Base-by-base conservation (phyloP, 768 basidiomycete species). In the Lactifluus echinatus region DNA sequence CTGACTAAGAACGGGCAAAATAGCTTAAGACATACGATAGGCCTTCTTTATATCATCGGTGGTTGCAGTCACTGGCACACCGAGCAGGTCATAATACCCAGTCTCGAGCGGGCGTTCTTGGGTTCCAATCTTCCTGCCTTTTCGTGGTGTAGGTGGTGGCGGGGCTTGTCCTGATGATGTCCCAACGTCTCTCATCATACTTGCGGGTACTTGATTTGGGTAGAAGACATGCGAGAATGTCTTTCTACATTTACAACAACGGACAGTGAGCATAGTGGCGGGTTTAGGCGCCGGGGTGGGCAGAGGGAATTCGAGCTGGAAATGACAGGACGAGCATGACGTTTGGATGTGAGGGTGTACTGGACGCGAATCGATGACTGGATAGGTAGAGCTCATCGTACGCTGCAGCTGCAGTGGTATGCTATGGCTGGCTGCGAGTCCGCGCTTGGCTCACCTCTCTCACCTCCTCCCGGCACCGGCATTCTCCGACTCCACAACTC, bases 11-110 rank as follows among this genome's bases (percentile, higher is more conserved):
- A 34, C 33, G 4, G 36, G 40, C 21, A 28, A 21, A 28, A 42
- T 17, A 31, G 3, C 0, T n/a, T 3, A 54, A 7, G 55, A 74
- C 80, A 59, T 66, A 85, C 93, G 82, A 72, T 95, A 94, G 2
- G 93, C 87, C 68, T 88, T 93, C 78, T 94, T 94, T 68, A 95
- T 78, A 48, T 94, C 92, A 17, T 92, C 90, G 4, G 79, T 78
- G 15, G 84, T 83, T 7, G 91, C 91, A 60, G 82, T 79, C 17
- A 87, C 76, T 0, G 85, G 70, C 1, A 94, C 79, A 7, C 87
- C 89, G 5, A 94, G 75, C 21, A 89, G 76, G 67, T 95, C 91
- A 65, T 94, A 95, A 71, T 93, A 94, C n/a, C 79, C 84, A 0
- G 87, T 93, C 66, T 95, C 92, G 36, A 95, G 73, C 6, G 92